Evolutionary conservation across 805 yeast species (phyloP).

Genomic region (Teunomyces atbi): DNA sequence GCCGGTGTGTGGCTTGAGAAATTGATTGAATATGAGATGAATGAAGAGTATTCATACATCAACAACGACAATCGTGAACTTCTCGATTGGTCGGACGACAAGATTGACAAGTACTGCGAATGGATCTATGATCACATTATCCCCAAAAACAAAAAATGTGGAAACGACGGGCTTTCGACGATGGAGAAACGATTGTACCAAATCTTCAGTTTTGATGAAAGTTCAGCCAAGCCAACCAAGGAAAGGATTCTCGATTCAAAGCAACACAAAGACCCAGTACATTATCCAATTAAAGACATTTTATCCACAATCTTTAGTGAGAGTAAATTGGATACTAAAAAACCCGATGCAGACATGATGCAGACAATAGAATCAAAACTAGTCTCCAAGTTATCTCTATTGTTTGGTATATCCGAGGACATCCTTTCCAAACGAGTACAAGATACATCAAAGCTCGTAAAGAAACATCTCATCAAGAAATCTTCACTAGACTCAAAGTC

Average conservation of each 20-base stretch:
- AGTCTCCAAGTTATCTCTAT: neutral
- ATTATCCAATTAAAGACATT: neutral
- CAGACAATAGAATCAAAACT: neutral
- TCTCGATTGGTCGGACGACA: slow-evolving; percentile 46
- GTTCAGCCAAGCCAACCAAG: neutral
- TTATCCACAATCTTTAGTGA: neutral
- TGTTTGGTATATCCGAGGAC: neutral
- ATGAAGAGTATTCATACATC: slow-evolving; percentile 14
- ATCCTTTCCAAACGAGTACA: neutral
- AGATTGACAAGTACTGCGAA: slow-evolving; percentile 46
- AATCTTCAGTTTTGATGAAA: slow-evolving; percentile 27
- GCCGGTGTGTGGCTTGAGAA: slow-evolving; percentile 17
- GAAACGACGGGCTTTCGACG: slow-evolving; percentile 17
- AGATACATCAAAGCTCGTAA: neutral
- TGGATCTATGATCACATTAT: slow-evolving; percentile 45
- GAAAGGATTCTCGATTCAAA: neutral
- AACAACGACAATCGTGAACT: slow-evolving; percentile 27
- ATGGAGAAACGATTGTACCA: slow-evolving; percentile 31
- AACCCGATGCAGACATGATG: neutral
- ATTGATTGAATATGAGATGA: slow-evolving; percentile 16
- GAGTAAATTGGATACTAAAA: neutral
- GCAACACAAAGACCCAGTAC: neutral
- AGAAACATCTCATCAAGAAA: neutral
- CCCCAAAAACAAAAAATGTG: slow-evolving; percentile 17
- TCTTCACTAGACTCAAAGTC: neutral